Conservation (phyloP, 2,329 filamentous ascomycete species). For the Alternaria ventricosa region DNA sequence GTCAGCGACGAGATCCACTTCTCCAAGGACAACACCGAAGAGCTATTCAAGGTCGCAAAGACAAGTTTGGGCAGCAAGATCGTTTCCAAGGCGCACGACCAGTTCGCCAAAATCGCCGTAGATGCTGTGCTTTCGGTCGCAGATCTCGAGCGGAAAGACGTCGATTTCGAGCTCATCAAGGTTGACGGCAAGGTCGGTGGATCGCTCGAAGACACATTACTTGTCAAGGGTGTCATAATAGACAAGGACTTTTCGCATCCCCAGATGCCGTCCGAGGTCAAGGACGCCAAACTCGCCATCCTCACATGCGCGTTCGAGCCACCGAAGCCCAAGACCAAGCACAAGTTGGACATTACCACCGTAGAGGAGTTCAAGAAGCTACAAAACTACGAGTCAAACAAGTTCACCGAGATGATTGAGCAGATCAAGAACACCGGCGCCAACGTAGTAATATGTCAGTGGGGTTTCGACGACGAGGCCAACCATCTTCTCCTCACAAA, state of each 20-base stretch:
- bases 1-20: slow-evolving; percentile 94
- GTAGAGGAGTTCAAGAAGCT: slow-evolving; percentile 99
- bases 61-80: slow-evolving; percentile 98
- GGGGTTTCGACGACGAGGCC: slow-evolving; percentile 99
- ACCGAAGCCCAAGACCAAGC: slow-evolving; percentile 99
- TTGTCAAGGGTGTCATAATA: slow-evolving; percentile 97
- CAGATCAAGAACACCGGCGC: slow-evolving; percentile 97
- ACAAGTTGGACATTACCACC: slow-evolving; percentile 95
- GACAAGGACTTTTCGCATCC: slow-evolving; percentile 99
- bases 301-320: slow-evolving; percentile 98
- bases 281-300: slow-evolving; percentile 95
- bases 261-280: slow-evolving; percentile 96
- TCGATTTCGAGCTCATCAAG: slow-evolving; percentile 99
- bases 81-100: slow-evolving; percentile 97
- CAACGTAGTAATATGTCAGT: slow-evolving; percentile 98
- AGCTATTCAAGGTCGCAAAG: slow-evolving; percentile 92
- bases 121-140: slow-evolving; percentile 97
- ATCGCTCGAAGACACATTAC: slow-evolving; percentile 86
- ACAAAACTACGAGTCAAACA: slow-evolving; percentile 92
- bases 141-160: slow-evolving; percentile 93
- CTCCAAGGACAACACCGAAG: slow-evolving; percentile 76
- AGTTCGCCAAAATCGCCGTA: slow-evolving; percentile 96
- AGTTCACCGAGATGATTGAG: slow-evolving; percentile 98
- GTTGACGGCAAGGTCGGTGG: slow-evolving; percentile 98
- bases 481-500: slow-evolving; percentile 98